Percentiles rank a stretch among this genome's conserved stretches.
Conservation (phyloP, 108 stramenopile species). For the Fistulifera pelliculosa region DNA sequence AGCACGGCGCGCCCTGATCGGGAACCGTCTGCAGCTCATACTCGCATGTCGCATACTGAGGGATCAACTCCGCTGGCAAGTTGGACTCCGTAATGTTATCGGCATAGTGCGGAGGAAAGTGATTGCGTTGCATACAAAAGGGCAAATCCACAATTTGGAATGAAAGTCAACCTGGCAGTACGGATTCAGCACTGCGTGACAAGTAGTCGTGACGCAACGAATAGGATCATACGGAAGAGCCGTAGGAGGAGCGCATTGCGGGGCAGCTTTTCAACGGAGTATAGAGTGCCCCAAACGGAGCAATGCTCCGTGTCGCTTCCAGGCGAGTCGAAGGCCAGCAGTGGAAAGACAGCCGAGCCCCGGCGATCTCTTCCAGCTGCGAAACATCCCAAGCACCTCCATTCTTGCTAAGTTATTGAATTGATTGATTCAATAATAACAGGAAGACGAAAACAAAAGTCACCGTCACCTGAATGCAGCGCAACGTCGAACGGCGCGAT, state of each 20-base stretch:
- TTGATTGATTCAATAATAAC: too few relatives aligned
- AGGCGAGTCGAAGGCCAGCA: constrained; percentile 91
- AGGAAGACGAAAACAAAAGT: too few relatives aligned
- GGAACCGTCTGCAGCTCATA: constrained; percentile 91
- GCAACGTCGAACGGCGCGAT: too few relatives aligned
- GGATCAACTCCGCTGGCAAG: constrained; percentile 97
- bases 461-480: too few relatives aligned
- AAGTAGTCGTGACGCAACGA: constrained; percentile 84
- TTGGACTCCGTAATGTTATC: constrained; percentile 97
- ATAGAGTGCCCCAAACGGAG: constrained; percentile 94
- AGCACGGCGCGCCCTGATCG: constrained; percentile 85
- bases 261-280: constrained; percentile 94
- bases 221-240: constrained; percentile 96
- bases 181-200: constrained; percentile 95
- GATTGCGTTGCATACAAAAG: constrained; percentile 97
- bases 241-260: constrained; percentile 60
- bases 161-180: constrained; percentile 96
- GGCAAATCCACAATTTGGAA: constrained; percentile 97
- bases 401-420: neutral
- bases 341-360: constrained; percentile 92
- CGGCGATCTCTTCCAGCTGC: constrained; percentile 74
- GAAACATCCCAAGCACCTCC: constrained; percentile 80
- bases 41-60: constrained; percentile 96
- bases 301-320: constrained; percentile 95
- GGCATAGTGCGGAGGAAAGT: constrained; percentile 99